Conservation (phyloP, 179 eudicot genomes). For the Beta macrorhiza region DNA sequence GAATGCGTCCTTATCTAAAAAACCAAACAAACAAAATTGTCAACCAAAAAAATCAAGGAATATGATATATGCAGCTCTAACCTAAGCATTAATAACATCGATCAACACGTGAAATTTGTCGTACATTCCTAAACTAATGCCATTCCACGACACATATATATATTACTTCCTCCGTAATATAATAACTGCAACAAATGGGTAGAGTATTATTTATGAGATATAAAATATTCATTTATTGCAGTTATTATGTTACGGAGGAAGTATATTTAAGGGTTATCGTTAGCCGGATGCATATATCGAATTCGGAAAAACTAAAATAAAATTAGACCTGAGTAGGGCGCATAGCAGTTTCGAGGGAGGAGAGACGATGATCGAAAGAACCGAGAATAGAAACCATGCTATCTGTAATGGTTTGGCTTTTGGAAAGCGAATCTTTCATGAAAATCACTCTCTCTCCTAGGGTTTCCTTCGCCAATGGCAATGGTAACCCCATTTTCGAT, state of each 20-base stretch:
- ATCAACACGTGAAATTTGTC: too few species aligned
- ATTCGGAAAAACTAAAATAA: not conserved
- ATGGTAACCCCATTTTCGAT: conserved; percentile 28
- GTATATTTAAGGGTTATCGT: too few species aligned
- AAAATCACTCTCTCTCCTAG: conserved; percentile 48
- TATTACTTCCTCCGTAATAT: too few species aligned
- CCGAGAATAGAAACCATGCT: conserved; percentile 69
- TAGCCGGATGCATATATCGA: too few species aligned
- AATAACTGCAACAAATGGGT: too few species aligned
- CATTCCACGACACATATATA: too few species aligned
- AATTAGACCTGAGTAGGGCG: conserved; percentile 65
- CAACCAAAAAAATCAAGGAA: not conserved
- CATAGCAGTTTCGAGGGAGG: conserved; percentile 87
- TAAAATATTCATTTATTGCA: too few species aligned
- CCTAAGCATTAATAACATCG: too few species aligned
- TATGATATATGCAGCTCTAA: not conserved
- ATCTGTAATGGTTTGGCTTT: conserved; percentile 63
- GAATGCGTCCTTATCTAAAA: conserved; percentile 65
- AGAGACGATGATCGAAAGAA: conserved; percentile 77
- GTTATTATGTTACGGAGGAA: too few species aligned
- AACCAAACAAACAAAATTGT: not conserved
- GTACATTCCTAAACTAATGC: too few species aligned
- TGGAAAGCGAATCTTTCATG: conserved; percentile 54
- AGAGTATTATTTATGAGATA: too few species aligned
- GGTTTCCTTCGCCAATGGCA: conserved; percentile 42